Evolutionary conservation across 148 eudicot species (phyloP).

Genomic region (Pouteria glomerata): DNA sequence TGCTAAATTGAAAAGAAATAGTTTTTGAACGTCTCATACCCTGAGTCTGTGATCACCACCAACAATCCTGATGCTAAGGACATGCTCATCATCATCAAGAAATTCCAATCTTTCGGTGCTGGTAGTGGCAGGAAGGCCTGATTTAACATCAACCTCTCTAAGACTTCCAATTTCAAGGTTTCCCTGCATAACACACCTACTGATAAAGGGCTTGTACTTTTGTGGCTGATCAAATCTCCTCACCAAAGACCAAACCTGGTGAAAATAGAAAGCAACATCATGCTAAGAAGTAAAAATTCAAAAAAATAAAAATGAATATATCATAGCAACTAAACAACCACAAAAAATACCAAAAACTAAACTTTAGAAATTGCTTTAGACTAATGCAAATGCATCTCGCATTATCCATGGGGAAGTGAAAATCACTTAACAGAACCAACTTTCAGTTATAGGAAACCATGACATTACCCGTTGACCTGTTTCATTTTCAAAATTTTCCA

Average conservation of each 20-base stretch:
- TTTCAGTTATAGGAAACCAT: not conserved
- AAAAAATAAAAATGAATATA: not conserved
- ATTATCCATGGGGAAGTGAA: not conserved
- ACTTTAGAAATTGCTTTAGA: not conserved
- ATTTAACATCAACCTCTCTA: constrained; percentile 47
- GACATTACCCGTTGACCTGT: not conserved
- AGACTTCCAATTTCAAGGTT: constrained; percentile 49
- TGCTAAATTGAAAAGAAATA: not conserved
- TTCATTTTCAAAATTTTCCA: constrained; percentile 4
- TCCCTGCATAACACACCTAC: constrained; percentile 36
- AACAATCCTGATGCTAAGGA: constrained; percentile 34
- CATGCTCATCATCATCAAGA: constrained; percentile 42
- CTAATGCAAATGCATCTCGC: constrained; percentile 1
- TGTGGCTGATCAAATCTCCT: constrained; percentile 58
- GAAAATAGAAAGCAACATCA: constrained; percentile 1
- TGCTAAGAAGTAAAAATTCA: not conserved
- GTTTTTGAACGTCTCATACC: constrained; percentile 19
- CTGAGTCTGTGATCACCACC: constrained; percentile 52
- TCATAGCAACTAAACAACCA: not conserved
- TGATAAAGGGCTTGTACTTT: constrained; percentile 49
- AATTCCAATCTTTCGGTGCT: constrained; percentile 50
- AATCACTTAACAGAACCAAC: too few relatives aligned
- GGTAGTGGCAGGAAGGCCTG: constrained; percentile 54
- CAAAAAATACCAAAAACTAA: not conserved
- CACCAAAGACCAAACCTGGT: constrained; percentile 51